Base-by-base conservation (phyloP, 805 yeast genomes). In the Clavispora asparagi region DNA sequence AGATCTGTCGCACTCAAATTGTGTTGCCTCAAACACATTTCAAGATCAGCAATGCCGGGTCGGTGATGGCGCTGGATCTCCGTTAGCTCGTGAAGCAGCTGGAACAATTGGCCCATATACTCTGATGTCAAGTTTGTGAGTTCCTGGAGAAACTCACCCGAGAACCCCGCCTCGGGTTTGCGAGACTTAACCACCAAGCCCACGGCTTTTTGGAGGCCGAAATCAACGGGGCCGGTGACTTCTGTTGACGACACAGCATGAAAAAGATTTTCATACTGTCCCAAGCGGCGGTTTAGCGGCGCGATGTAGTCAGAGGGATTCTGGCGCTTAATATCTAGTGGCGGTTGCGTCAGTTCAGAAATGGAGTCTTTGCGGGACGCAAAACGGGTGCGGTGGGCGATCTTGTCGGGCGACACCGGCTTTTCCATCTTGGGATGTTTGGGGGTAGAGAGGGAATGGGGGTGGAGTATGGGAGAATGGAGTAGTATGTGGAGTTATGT, bases 11-110 rank as follows among this genome's bases (percentile, higher is more conserved):
- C 60, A 5, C 64, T 48, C 16, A 85, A 55, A 27, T 67, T 60
- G 30, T 75, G 77, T 10, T 74, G 71, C 31, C 64, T 60, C 1
- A 79, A 53, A 41, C 81, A 59, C 42, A 80, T 54, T 19, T 64
- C 61, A 10, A 82, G 45, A 60, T 85, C 91, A 27, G 64, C 66
- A 16, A 74, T 65, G 0, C 84, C 68, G 1, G 85, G 81, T n/a
- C 60, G 59, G 16, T 70, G 65, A 42, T 90, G 72, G 53, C 92
- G 68, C 60, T 85, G 91, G 1, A 77, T 62, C 46, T 80, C 81
- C 3, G 82, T 72, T 30, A 78, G 61, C 49, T 73, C 73, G 40
- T 77, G 79, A 25, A 85, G 54, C 27, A 71, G 63, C 2, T 57
- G 51, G 8, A 74, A 56, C 45, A 82, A 45, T 13, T 67, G 65